Percentiles rank a stretch among this genome's conserved stretches.
These are phyloP conservation scores for Boletus huronensis DNA, from an alignment of 768 basidiomycete genomes.

Conservation along the genomic window DNA sequence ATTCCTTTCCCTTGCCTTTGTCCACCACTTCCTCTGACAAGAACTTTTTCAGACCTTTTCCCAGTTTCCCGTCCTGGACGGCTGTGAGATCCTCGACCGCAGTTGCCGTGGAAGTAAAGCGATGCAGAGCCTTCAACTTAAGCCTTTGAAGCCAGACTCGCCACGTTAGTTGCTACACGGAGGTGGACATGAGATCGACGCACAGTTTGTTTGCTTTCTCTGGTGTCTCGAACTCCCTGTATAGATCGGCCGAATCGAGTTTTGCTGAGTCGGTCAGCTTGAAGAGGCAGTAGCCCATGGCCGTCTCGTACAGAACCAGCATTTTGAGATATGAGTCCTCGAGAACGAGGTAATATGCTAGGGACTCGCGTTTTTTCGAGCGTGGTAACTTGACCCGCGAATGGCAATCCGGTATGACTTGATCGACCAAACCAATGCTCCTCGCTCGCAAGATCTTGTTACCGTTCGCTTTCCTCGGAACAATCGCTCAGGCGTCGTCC, in stretches of 20 bases:
- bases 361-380: slow-evolving; percentile 27
- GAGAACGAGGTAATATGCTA: neutral
- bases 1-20: slow-evolving; percentile 89
- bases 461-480: slow-evolving; percentile 2
- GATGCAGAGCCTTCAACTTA: slow-evolving; percentile 92
- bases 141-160: slow-evolving; percentile 49
- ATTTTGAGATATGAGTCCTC: slow-evolving; percentile 41
- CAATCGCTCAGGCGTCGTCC: neutral
- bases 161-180: slow-evolving; percentile 8
- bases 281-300: slow-evolving; percentile 97
- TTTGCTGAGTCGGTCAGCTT: slow-evolving; percentile 89
- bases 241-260: slow-evolving; percentile 79
- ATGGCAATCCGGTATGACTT: slow-evolving; percentile 14
- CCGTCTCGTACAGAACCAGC: slow-evolving; percentile 96
- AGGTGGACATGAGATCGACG: slow-evolving; percentile 33
- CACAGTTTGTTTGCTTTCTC: slow-evolving; percentile 91
- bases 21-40: slow-evolving; percentile 79
- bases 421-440: slow-evolving; percentile 1
- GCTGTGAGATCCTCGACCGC: slow-evolving; percentile 97
- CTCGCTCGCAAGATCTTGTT: neutral
- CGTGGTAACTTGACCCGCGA: slow-evolving; percentile 29
- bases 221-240: slow-evolving; percentile 90
- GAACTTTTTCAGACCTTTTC: slow-evolving; percentile 92
- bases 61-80: slow-evolving; percentile 87
- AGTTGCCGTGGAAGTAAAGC: slow-evolving; percentile 92